These are phyloP conservation scores for Triangularia verruculosa DNA, from an alignment of 2,329 filamentous ascomycete species.

Conservation along the genomic window DNA sequence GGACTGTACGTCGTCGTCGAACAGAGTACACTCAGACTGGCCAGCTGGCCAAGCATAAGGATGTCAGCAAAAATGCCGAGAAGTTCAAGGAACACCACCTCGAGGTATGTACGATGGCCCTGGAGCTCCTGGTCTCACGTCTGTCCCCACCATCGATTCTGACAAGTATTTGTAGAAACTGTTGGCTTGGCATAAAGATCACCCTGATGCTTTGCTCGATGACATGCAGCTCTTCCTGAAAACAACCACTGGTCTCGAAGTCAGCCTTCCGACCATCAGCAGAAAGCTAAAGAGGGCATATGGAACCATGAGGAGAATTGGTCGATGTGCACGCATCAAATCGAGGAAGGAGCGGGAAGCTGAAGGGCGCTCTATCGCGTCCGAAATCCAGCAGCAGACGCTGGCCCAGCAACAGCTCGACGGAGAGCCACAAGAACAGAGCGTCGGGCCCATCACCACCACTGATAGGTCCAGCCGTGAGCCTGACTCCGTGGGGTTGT, in stretches of 20 bases:
- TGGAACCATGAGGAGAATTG: conserved; percentile 16
- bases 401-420: background rate
- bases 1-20: conserved; percentile 23
- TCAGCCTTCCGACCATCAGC: conserved; percentile 26
- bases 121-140: background rate
- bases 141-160: background rate
- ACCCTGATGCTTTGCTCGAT: conserved; percentile 25
- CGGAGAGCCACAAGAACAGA: background rate
- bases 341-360: conserved; percentile 16
- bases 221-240: conserved; percentile 27
- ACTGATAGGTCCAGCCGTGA: background rate
- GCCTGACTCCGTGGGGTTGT: background rate
- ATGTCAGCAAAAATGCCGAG: conserved; percentile 28
- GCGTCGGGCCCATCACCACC: background rate
- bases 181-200: conserved; percentile 24
- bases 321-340: conserved; percentile 19
- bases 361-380: conserved; percentile 19
- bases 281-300: conserved; percentile 22
- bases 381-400: conserved; percentile 9
- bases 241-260: conserved; percentile 21
- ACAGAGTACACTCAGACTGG: conserved; percentile 23
- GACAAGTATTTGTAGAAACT: conserved; percentile 20
- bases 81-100: conserved; percentile 27
- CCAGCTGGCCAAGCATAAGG: conserved; percentile 20
- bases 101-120: conserved; percentile 25